Evolutionary conservation across 2,329 filamentous ascomycete genomes (phyloP).

Genomic region (Trichoderma arundinaceum): DNA sequence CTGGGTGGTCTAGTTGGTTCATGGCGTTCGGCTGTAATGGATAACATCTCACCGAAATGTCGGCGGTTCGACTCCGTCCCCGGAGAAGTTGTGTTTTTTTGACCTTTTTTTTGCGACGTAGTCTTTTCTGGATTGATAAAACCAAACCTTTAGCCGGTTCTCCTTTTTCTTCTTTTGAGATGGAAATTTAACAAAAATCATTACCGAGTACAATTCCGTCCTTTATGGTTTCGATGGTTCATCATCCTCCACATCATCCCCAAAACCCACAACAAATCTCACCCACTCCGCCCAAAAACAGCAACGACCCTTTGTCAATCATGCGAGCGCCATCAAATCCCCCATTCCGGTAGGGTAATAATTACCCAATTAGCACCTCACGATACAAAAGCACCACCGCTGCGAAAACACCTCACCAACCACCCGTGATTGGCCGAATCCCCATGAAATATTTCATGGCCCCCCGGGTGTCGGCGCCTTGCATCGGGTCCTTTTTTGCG

Average conservation of each 20-base stretch:
- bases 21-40: too few species aligned
- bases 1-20: slow-evolving; percentile 41
- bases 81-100: slow-evolving; percentile 20
- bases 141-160: too few species aligned
- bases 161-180: neutral
- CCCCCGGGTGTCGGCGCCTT: slow-evolving; percentile 19
- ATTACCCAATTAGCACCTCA: slow-evolving; percentile 21
- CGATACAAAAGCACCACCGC: slow-evolving; percentile 1
- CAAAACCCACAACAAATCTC: too few species aligned
- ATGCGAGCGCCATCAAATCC: neutral
- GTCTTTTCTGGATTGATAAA: neutral
- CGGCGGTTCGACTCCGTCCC: slow-evolving; percentile 39
- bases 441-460: neutral
- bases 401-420: neutral
- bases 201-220: too few species aligned
- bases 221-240: too few species aligned
- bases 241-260: too few species aligned
- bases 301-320: too few species aligned
- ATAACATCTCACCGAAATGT: slow-evolving; percentile 37
- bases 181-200: too few species aligned
- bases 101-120: neutral
- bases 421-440: slow-evolving; percentile 14
- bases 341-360: slow-evolving; percentile 19
- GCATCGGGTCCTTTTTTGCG: slow-evolving; percentile 9
- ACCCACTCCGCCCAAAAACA: too few species aligned